A percentile compares a stretch with the other conserved stretches of the same genome.
phyloP scores from a whole-genome alignment of 2,329 filamentous ascomycete species.

The Sarocladium brachiariae region DNA sequence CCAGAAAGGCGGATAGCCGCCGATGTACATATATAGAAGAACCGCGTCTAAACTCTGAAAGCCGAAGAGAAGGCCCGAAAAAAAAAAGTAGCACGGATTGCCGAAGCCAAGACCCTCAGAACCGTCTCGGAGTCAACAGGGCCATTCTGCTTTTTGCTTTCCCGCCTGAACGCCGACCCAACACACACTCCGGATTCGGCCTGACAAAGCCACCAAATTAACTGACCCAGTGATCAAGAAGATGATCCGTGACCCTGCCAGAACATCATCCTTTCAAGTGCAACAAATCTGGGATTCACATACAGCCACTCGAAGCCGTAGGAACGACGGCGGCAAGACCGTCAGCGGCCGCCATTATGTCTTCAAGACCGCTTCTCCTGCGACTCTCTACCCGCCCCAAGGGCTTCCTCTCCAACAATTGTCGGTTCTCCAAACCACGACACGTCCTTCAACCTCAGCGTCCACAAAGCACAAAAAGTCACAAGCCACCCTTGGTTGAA shows the following conservation, averaged over 20 bases:
- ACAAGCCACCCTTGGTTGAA: background rate
- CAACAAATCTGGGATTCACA: too few species aligned
- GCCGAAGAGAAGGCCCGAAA: too few species aligned
- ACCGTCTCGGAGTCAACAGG: background rate
- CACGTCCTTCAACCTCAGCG: background rate
- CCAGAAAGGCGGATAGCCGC: background rate
- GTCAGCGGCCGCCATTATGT: background rate
- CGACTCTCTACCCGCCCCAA: slow-evolving; percentile 15
- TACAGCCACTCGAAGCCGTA: too few species aligned
- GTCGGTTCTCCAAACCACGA: background rate
- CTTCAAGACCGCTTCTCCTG: slow-evolving; percentile 8
- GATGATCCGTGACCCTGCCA: background rate
- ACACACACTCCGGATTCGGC: too few species aligned
- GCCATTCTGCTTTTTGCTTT: background rate
- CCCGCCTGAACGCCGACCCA: too few species aligned
- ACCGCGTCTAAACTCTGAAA: background rate
- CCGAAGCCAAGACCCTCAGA: slow-evolving; percentile 4
- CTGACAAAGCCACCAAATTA: too few species aligned
- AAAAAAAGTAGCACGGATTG: background rate
- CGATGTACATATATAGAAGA: background rate
- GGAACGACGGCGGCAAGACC: too few species aligned
- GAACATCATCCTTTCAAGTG: background rate
- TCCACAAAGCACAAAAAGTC: background rate
- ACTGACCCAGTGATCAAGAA: too few species aligned
- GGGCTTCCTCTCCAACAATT: background rate